phyloP scores from a whole-genome alignment of 495 filamentous ascomycete species.

The Lophiotrema nucula region DNA sequence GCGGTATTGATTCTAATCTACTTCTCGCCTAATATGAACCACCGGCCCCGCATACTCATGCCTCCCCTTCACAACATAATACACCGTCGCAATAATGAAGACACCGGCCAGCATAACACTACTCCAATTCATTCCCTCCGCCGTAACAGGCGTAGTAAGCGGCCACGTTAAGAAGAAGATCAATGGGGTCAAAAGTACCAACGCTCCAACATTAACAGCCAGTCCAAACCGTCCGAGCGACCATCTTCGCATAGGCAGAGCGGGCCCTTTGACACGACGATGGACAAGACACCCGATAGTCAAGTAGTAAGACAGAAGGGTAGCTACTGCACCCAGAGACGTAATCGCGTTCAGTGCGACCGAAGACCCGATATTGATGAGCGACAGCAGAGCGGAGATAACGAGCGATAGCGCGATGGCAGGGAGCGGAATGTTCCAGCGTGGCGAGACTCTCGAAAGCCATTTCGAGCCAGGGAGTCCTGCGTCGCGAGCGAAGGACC shows the following conservation, averaged over 20 bases:
- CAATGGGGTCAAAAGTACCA: constrained; percentile 47
- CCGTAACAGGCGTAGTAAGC: constrained; percentile 40
- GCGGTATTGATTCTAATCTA: no score
- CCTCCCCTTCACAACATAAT: constrained; percentile 2
- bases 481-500: not conserved
- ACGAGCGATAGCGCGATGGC: constrained; percentile 47
- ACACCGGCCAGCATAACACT: not conserved
- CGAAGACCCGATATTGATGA: constrained; percentile 48
- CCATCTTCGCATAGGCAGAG: constrained; percentile 49
- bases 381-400: constrained; percentile 19
- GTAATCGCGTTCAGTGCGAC: constrained; percentile 51
- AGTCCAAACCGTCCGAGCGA: constrained; percentile 51
- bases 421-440: constrained; percentile 55
- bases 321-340: constrained; percentile 47
- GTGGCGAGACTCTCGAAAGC: constrained; percentile 43
- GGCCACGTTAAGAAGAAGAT: constrained; percentile 59
- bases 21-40: constrained; percentile 1
- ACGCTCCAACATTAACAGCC: constrained; percentile 47
- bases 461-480: not conserved
- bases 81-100: constrained; percentile 11
- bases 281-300: constrained; percentile 50
- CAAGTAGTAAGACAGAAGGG: constrained; percentile 53
- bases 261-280: constrained; percentile 33
- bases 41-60: constrained; percentile 17
- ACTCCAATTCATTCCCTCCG: constrained; percentile 18